Percentiles rank a stretch among this genome's conserved stretches.
These are phyloP conservation scores for Coemansia sp. DNA, from an alignment of 371 early-diverging fungal genomes.

Conservation along the genomic window DNA sequence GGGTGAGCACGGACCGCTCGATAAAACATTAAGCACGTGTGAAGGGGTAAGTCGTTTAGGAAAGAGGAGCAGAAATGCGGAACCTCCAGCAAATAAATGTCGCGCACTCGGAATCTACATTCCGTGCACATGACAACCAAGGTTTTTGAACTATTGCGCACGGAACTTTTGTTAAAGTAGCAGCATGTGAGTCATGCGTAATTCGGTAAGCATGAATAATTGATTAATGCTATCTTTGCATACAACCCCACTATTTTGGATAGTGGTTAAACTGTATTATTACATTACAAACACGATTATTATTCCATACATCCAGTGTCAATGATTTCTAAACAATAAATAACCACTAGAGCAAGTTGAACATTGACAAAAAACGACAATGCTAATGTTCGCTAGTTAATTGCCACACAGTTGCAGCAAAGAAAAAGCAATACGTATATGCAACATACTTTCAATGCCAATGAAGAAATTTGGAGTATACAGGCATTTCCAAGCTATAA, in stretches of 20 bases:
- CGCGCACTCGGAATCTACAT: neutral
- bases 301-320: too few species aligned
- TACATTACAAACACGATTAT: too few species aligned
- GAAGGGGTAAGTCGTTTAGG: neutral
- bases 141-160: neutral
- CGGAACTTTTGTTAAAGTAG: neutral
- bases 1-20: conserved; percentile 6
- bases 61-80: neutral
- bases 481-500: neutral
- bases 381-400: neutral
- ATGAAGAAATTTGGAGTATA: neutral
- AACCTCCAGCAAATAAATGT: neutral
- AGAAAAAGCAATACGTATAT: neutral
- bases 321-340: neutral
- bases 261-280: too few species aligned
- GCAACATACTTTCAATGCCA: neutral
- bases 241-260: too few species aligned
- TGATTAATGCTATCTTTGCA: too few species aligned
- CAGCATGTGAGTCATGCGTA: neutral
- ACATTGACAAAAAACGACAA: neutral
- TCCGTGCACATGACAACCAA: neutral
- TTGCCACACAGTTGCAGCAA: neutral
- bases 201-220: too few species aligned
- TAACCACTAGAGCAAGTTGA: neutral
- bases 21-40: conserved; percentile 1